Evolutionary conservation across 306 rosid species (phyloP).

Genomic region (Quercus rubra): DNA sequence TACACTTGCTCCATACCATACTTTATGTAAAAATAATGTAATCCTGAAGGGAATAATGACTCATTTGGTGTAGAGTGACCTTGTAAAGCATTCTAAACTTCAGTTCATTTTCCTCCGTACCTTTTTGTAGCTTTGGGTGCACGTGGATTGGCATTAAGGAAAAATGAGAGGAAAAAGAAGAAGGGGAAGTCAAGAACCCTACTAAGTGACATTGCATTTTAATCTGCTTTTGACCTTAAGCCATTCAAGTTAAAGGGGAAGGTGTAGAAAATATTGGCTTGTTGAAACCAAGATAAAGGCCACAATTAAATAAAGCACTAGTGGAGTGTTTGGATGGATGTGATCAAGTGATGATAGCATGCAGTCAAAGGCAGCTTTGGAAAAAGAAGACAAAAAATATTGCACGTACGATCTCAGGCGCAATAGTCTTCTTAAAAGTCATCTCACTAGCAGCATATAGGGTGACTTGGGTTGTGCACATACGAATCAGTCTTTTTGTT

Average conservation of each 20-base stretch:
- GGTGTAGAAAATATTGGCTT: no score
- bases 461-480: no score
- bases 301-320: no score
- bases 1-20: neutral
- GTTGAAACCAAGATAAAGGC: no score
- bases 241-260: neutral
- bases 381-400: no score
- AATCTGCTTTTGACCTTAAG: neutral
- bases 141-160: neutral
- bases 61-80: neutral
- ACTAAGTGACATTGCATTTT: neutral
- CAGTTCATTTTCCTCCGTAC: neutral
- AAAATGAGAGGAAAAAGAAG: neutral
- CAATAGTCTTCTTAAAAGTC: no score
- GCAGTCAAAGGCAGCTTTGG: no score
- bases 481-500: no score
- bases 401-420: no score
- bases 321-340: no score
- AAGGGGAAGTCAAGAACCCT: neutral
- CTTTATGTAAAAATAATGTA: neutral
- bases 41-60: neutral
- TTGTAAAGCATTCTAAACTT: neutral
- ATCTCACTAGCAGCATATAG: no score
- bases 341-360: no score
- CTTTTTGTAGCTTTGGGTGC: neutral